phyloP scores from a whole-genome alignment of 805 yeast genomes.

The Sugiyamaella floridensis region DNA sequence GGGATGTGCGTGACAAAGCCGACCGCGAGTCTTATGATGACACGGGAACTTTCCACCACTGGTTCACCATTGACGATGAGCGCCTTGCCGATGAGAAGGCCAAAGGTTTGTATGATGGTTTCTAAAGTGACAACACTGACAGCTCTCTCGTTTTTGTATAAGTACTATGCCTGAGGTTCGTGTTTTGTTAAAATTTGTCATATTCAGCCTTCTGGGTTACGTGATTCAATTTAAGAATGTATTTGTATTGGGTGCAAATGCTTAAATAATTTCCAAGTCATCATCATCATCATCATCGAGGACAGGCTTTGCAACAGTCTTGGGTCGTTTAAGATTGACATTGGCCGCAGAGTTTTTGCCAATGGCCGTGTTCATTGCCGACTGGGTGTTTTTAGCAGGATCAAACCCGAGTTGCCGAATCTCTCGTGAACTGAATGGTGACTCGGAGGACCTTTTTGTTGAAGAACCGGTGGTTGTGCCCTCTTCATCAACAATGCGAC shows the following conservation, averaged over 20 bases:
- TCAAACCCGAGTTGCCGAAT: conserved; percentile 26
- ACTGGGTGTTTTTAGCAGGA: conserved; percentile 21
- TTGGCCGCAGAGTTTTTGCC: conserved; percentile 3
- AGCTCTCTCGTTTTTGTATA: not conserved
- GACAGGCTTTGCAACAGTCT: not conserved
- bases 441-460: not conserved
- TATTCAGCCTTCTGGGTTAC: not conserved
- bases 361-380: conserved; percentile 30
- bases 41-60: conserved; percentile 42
- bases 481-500: conserved; percentile 12
- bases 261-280: conserved; percentile 26
- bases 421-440: conserved; percentile 19
- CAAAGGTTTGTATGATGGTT: conserved; percentile 11
- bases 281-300: conserved; percentile 30
- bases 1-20: conserved; percentile 38
- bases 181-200: not conserved
- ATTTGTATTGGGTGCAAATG: not conserved
- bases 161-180: not conserved
- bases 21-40: conserved; percentile 32
- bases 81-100: conserved; percentile 12
- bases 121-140: too few species aligned
- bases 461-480: not conserved
- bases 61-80: conserved; percentile 39
- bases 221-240: not conserved
- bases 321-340: conserved; percentile 5